A percentile compares a stretch with the other conserved stretches of the same genome.
Evolutionary conservation across 2,329 filamentous ascomycete genomes (phyloP).

Genomic region (Kalaharituber pfeilii): DNA sequence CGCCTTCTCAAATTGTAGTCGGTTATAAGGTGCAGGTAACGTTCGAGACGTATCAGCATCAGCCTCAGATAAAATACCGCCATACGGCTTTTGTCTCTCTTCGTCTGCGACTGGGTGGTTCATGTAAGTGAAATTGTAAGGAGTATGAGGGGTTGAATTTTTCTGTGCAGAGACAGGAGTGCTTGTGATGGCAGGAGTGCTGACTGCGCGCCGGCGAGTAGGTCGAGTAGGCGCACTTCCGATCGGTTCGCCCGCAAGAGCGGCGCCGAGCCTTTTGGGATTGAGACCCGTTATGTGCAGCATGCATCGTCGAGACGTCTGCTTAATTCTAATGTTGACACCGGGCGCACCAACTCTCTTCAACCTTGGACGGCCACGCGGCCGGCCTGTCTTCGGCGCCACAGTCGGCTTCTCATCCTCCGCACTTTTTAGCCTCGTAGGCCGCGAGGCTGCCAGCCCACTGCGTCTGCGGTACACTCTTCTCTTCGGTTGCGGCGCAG

Average conservation of each 20-base stretch:
- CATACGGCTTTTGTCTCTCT: conserved; percentile 81
- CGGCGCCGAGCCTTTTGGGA: conserved; percentile 1
- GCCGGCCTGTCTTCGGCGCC: not conserved
- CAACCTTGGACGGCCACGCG: not conserved
- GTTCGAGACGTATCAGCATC: conserved; percentile 88
- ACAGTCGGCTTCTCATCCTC: not conserved
- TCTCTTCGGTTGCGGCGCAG: not conserved
- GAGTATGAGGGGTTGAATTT: not conserved
- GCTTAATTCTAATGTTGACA: not conserved
- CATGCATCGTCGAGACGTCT: conserved; percentile 1
- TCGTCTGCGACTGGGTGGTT: conserved; percentile 42
- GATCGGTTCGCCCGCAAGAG: not conserved
- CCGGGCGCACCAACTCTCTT: not conserved
- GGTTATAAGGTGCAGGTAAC: conserved; percentile 60
- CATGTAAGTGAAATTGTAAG: not conserved
- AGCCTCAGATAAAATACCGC: conserved; percentile 71
- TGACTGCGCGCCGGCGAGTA: not conserved
- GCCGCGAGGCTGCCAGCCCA: not conserved
- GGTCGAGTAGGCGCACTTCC: not conserved
- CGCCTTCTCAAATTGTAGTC: conserved; percentile 73
- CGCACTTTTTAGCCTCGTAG: not conserved
- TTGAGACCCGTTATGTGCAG: conserved; percentile 6
- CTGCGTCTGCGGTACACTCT: not conserved
- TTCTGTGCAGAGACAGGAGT: not conserved
- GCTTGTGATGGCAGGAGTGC: not conserved